Evolutionary conservation across 176 grass and related monocot genomes (phyloP).

Genomic region (Alopecurus myosuroides): DNA sequence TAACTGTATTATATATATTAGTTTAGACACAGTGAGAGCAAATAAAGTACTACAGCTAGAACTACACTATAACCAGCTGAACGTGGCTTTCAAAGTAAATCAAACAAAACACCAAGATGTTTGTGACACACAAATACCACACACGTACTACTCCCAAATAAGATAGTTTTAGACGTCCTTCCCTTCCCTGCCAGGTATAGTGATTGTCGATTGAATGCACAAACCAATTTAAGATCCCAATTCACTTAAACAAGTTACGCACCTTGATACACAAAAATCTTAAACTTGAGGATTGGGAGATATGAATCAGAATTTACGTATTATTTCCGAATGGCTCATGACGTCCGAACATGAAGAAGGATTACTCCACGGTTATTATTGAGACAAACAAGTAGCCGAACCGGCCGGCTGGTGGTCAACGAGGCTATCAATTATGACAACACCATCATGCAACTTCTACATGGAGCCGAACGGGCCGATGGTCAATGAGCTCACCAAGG

Average conservation of each 20-base stretch:
- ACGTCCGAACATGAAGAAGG: too few species aligned
- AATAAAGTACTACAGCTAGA: background rate
- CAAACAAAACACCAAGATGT: background rate
- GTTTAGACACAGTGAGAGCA: background rate
- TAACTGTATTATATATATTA: background rate
- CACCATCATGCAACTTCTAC: too few species aligned
- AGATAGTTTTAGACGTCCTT: background rate
- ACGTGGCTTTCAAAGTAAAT: background rate
- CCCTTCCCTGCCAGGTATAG: background rate
- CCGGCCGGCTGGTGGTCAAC: too few species aligned
- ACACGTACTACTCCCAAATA: background rate
- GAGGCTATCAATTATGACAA: too few species aligned
- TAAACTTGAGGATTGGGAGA: too few species aligned
- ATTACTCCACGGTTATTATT: too few species aligned
- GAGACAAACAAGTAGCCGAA: too few species aligned
- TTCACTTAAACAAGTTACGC: background rate
- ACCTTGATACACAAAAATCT: too few species aligned
- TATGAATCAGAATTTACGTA: too few species aligned
- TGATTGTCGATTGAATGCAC: background rate
- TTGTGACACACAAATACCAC: background rate
- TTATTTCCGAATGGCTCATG: too few species aligned
- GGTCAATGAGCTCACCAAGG: too few species aligned
- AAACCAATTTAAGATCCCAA: background rate
- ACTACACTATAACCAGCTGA: background rate
- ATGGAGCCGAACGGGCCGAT: too few species aligned